phyloP scores from a whole-genome alignment of 352 stramenopile genomes.

The Phytophthora megakarya region DNA sequence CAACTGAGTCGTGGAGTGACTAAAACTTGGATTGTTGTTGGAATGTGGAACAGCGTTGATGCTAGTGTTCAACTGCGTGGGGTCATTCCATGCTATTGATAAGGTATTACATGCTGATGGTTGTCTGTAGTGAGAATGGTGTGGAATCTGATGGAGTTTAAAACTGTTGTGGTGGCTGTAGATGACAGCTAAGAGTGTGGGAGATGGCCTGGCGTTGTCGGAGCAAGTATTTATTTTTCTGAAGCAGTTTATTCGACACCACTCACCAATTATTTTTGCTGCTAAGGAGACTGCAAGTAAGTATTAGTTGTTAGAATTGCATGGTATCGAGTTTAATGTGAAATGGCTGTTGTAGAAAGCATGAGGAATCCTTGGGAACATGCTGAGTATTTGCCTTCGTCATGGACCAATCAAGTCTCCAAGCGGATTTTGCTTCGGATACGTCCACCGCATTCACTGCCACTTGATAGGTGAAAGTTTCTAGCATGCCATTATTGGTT shows the following conservation, averaged over 20 bases:
- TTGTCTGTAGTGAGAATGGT: not conserved
- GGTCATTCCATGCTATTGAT: constrained; percentile 71
- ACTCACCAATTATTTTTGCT: constrained; percentile 73
- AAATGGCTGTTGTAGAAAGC: constrained; percentile 19
- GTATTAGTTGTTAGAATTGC: not conserved
- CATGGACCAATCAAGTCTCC: constrained; percentile 66
- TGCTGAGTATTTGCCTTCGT: constrained; percentile 61
- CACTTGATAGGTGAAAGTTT: constrained; percentile 17
- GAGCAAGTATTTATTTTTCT: constrained; percentile 71
- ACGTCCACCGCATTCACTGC: not conserved
- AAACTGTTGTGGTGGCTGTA: constrained; percentile 2
- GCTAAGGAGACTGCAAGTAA: constrained; percentile 50
- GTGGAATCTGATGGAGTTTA: not conserved
- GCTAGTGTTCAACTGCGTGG: constrained; percentile 64
- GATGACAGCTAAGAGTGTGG: constrained; percentile 65
- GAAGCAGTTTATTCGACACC: constrained; percentile 70
- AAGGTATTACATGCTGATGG: constrained; percentile 35
- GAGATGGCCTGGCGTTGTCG: constrained; percentile 51
- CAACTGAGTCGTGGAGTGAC: not conserved
- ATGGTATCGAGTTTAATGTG: not conserved
- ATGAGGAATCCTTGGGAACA: constrained; percentile 47
- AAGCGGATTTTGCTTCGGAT: constrained; percentile 64
- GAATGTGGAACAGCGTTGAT: constrained; percentile 43
- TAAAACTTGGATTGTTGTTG: constrained; percentile 2
- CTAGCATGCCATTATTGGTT: too few species aligned